These are phyloP conservation scores for Penstemon eatonii DNA, from an alignment of 257 asterid species.

Conservation along the genomic window DNA sequence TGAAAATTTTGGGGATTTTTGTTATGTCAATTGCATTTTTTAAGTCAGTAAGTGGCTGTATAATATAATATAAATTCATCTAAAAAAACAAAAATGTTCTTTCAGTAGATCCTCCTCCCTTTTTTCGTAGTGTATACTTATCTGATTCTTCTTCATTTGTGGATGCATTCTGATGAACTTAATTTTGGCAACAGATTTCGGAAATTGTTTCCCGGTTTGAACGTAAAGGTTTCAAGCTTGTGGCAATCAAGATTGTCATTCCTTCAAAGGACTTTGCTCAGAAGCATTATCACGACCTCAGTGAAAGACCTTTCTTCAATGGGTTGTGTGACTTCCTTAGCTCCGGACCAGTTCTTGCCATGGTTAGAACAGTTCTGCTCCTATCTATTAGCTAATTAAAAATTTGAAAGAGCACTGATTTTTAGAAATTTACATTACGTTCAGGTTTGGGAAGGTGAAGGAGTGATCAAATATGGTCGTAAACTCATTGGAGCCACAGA, in stretches of 20 bases:
- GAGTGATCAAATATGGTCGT: slow-evolving; percentile 85
- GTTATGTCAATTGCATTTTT: neutral
- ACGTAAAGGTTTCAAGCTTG: slow-evolving; percentile 89
- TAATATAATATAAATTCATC: neutral
- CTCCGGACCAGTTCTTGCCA: slow-evolving; percentile 95
- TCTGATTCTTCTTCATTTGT: neutral
- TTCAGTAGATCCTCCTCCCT: neutral
- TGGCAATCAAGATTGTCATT: slow-evolving; percentile 70
- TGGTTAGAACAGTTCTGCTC: slow-evolving; percentile 55
- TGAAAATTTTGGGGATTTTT: slow-evolving; percentile 17
- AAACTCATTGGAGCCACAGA: slow-evolving; percentile 96
- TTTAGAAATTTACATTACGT: neutral
- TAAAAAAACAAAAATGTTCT: neutral
- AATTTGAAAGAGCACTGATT: no score
- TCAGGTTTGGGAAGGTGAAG: slow-evolving; percentile 99
- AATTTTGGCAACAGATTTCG: slow-evolving; percentile 55
- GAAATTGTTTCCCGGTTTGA: slow-evolving; percentile 88
- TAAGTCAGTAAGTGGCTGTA: neutral
- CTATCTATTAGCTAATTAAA: neutral
- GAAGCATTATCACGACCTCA: slow-evolving; percentile 91
- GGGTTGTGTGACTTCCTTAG: slow-evolving; percentile 94
- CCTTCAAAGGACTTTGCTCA: slow-evolving; percentile 85
- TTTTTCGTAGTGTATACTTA: neutral
- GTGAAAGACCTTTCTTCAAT: slow-evolving; percentile 81
- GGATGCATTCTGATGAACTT: slow-evolving; percentile 24